These are phyloP conservation scores for Neoboletus brunneissimus DNA, from an alignment of 768 basidiomycete genomes.

Conservation along the genomic window DNA sequence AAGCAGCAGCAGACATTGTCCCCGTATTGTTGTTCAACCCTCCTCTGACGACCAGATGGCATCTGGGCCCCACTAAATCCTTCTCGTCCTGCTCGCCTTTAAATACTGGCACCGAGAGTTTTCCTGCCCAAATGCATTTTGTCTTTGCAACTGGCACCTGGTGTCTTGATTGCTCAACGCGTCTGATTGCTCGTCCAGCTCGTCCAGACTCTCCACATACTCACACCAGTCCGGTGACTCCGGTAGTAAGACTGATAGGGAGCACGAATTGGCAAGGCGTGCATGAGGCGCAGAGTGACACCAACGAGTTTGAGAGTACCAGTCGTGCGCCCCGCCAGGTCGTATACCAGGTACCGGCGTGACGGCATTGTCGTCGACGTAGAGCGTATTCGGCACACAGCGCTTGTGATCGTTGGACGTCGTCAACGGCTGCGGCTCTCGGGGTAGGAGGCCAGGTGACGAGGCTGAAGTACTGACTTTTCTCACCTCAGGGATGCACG, in stretches of 20 bases:
- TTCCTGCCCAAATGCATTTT: no score
- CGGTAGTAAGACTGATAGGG: neutral
- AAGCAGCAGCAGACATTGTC: no score
- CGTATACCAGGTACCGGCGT: neutral
- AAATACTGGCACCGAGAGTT: no score
- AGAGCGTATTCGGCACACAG: neutral
- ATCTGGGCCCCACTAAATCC: no score
- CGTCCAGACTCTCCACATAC: neutral
- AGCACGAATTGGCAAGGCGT: neutral
- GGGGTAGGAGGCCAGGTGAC: neutral
- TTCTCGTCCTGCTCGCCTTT: no score
- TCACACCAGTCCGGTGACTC: neutral
- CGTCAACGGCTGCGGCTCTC: neutral
- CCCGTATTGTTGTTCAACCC: no score
- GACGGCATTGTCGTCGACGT: neutral
- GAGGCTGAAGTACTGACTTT: neutral
- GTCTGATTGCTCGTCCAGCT: neutral
- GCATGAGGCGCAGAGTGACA: no score
- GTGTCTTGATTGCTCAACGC: neutral
- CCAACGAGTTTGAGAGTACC: neutral
- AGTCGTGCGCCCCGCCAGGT: neutral
- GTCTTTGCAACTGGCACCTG: neutral
- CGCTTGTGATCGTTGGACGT: neutral
- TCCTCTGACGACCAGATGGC: no score
- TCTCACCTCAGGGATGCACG: neutral